Evolutionary conservation across 2,329 filamentous ascomycete genomes (phyloP).

Genomic region (Alternaria novae-zelandiae): DNA sequence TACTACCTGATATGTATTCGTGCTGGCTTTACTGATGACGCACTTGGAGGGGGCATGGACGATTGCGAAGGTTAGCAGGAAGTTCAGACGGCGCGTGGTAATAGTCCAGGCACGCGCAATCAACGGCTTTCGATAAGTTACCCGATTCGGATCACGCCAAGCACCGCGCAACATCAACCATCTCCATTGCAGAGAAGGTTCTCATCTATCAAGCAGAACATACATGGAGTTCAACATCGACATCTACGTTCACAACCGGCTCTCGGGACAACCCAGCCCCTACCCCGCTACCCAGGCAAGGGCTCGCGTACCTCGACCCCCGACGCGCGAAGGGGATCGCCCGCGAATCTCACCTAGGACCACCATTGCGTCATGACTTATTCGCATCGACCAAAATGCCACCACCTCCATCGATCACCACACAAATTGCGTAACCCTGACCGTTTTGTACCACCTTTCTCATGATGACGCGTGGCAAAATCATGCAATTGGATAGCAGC

Average conservation of each 20-base stretch:
- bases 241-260: neutral
- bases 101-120: neutral
- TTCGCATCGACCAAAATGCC: constrained; percentile 14
- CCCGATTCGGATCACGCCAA: neutral
- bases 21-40: neutral
- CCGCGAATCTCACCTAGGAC: constrained; percentile 5
- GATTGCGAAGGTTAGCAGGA: neutral
- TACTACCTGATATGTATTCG: neutral
- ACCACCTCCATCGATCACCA: constrained; percentile 1
- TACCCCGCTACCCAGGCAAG: neutral
- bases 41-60: neutral
- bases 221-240: neutral
- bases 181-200: neutral
- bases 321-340: constrained; percentile 7
- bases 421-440: neutral
- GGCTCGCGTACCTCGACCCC: constrained; percentile 3
- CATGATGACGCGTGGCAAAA: constrained; percentile 18
- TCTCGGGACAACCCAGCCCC: neutral
- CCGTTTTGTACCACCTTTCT: neutral
- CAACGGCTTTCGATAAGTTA: neutral
- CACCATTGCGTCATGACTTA: constrained; percentile 38
- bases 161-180: neutral
- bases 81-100: neutral
- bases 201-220: neutral
- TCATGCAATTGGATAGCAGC: constrained; percentile 13